Conservation (phyloP, 371 early-diverging fungal genomes). For the Rhizopus delemar region DNA sequence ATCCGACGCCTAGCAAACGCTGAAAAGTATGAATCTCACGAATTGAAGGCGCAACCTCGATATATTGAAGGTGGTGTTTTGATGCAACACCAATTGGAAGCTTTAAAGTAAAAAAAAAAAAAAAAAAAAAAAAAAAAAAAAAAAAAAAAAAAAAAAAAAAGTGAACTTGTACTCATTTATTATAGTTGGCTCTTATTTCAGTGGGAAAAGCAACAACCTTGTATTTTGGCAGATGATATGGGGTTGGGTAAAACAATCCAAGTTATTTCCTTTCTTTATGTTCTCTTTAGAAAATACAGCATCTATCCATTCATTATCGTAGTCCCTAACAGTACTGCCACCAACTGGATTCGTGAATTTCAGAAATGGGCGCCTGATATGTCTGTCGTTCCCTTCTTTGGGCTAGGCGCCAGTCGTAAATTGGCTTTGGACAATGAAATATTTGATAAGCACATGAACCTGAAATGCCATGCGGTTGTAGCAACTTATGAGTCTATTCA, state of each 20-base stretch:
- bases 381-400: conserved; percentile 60
- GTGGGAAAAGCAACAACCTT: conserved; percentile 59
- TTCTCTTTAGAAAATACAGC: conserved; percentile 48
- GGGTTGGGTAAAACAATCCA: conserved; percentile 94
- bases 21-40: conserved; percentile 38
- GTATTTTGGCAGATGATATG: conserved; percentile 95
- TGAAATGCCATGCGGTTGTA: conserved; percentile 80
- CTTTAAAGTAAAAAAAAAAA: conserved; percentile 65
- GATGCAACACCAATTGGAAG: conserved; percentile 84
- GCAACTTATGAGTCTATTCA: conserved; percentile 70
- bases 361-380: conserved; percentile 75
- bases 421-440: conserved; percentile 67
- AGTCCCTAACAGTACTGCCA: conserved; percentile 78
- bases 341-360: conserved; percentile 86
- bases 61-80: conserved; percentile 68
- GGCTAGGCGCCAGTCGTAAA: conserved; percentile 44
- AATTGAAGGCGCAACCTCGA: conserved; percentile 64
- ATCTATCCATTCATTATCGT: conserved; percentile 84
- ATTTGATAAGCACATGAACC: conserved; percentile 41
- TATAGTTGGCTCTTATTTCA: conserved; percentile 74
- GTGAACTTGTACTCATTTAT: conserved; percentile 22
- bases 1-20: conserved; percentile 31
- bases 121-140: background rate
- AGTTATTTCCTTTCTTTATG: conserved; percentile 72
- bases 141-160: conserved; percentile 2